Base-by-base conservation (phyloP, 495 filamentous ascomycete genomes). In the Poronia punctata region DNA sequence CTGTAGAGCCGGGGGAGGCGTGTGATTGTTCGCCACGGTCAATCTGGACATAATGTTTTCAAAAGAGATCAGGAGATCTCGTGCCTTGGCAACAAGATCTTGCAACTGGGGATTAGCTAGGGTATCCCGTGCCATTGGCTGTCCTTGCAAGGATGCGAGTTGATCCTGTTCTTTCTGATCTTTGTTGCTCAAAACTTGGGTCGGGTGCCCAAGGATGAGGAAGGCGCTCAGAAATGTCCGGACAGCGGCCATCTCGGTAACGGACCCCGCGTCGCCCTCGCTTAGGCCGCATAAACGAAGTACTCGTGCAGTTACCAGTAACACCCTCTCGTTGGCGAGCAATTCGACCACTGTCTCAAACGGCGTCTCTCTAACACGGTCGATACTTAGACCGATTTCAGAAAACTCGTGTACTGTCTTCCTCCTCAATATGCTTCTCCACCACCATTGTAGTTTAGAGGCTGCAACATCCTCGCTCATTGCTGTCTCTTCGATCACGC, bases 181-280 rank as follows among this genome's bases (percentile, higher is more conserved):
- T 41, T 86, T 86, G 52, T 75, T 82, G 61, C 82, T 92, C 33
- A 98, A 64, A 32, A 96, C 88, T 49, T 93, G 81, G n/a, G 79
- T 71, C 1, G 93, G 88, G 64, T 98, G 92, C 1, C 88, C 90
- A 9, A 94, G 74, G 38, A 98, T 94, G 14, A 98, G 69, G 64
- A 86, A 97, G 27, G 87, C 86, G 58, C 86, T 94, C 29, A 98
- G 67, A 54, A 98, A 97, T 3, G 83, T 95, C 52, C 89, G 77
- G 17, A 89, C 82, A 7, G 84, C 81, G 28, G 86, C 81, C 64
- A 84, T 83, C 47, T 84, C 81, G 33, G 81, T 76, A 32, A 86
- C 68, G 0, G 80, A 78, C 1, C 79, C 82, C 17, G 75, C 68
- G 29, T 78, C 77, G 41, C 78, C 76, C 49, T 88, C 81, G 39